Base-by-base conservation (phyloP, 148 eudicot species). In the Rheum nobile region DNA sequence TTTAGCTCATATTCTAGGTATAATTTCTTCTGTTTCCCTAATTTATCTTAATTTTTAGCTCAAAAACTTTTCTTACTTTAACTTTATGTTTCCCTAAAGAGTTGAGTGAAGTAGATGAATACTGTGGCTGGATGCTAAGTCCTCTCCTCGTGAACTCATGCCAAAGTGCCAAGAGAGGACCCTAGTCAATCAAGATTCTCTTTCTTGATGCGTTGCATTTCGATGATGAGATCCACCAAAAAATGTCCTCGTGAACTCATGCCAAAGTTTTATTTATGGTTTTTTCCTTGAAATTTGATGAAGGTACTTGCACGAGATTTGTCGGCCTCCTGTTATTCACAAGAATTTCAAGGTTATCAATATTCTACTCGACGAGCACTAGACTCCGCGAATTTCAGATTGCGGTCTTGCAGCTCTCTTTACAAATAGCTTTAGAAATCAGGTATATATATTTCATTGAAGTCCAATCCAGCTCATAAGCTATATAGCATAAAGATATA, bases 281-380 rank as follows among this genome's bases (percentile, higher is more conserved):
- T 26, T 13, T 31, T 13, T 21, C 70, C 2, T 16, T 65, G 22
- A 2, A 29, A 8, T 57, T 57, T 34, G 22, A 34, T 65, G 70
- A 65, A 75, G 93, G 85, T 89, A 89, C 81, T 80, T 89, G 77
- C 93, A 89, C 28, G 93, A 89, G 82, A 61, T 81, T 74, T 87
- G 86, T 72, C 90, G 84, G 74, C 93, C 93, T 59, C 90, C 90
- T 50, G 73, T 89, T 50, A 79, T 87, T 34, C 93, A 89, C 79
- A 79, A 88, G 76, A 87, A 89, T 72, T 89, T 89, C 89, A 89
- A 89, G 74, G 81, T 90, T 38, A 84, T 81, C 31, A 89, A 89
- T 83, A 81, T 89, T 82, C 90, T 89, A 67, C 88, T 89, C 24
- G 89, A 89, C 75, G 90, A 89, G 63, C 89, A 87, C 57, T 87